Evolutionary conservation across 139 green algal species (phyloP).

Genomic region (Marvania coccoides): DNA sequence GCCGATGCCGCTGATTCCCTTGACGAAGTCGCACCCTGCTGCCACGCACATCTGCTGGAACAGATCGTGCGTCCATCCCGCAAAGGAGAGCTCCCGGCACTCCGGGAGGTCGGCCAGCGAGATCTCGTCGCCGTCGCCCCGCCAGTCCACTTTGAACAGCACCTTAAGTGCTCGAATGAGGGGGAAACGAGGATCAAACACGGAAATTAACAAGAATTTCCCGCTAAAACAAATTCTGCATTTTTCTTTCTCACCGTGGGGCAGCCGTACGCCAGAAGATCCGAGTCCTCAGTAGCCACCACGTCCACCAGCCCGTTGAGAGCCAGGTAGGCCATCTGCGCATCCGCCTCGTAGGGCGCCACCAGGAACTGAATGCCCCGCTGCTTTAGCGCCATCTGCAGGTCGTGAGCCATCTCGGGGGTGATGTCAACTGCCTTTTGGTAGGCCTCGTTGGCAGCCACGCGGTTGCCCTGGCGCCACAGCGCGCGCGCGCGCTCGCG

Average conservation of each 20-base stretch:
- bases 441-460: conserved; percentile 79
- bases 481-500: conserved; percentile 1
- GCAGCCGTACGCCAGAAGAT: conserved; percentile 93
- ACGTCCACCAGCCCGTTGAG: conserved; percentile 62
- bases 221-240: not conserved
- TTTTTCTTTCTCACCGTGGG: conserved; percentile 51
- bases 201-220: not conserved
- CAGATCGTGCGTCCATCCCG: conserved; percentile 74
- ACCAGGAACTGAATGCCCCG: conserved; percentile 74
- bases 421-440: conserved; percentile 80
- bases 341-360: conserved; percentile 96
- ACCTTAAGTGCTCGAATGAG: too few relatives aligned
- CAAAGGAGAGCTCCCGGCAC: conserved; percentile 47
- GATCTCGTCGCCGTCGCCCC: conserved; percentile 70
- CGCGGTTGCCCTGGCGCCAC: conserved; percentile 62
- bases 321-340: conserved; percentile 88
- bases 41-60: conserved; percentile 95
- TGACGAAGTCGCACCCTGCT: conserved; percentile 93
- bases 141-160: conserved; percentile 92
- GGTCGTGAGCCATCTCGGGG: conserved; percentile 64
- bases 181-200: not conserved
- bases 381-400: conserved; percentile 59
- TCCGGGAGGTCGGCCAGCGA: conserved; percentile 43
- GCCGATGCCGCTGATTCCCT: conserved; percentile 68
- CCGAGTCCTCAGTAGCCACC: conserved; percentile 95